Evolutionary conservation across 306 rosid species (phyloP).

Genomic region (Ormosia semicastrata): DNA sequence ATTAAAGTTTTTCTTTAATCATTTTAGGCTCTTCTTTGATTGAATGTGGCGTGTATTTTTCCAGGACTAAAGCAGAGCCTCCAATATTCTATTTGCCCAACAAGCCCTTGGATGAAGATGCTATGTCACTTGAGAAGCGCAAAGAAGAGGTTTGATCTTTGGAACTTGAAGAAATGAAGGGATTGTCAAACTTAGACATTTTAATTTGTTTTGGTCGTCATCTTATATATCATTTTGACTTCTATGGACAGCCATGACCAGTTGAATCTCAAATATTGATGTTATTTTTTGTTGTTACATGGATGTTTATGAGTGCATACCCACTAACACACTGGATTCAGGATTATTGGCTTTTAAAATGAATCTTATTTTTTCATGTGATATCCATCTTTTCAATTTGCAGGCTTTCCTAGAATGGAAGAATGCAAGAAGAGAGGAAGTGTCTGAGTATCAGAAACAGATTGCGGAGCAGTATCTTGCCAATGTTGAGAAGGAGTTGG

Average conservation of each 20-base stretch:
- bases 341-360: not conserved
- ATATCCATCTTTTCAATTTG: conserved; percentile 11
- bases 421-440: conserved; percentile 83
- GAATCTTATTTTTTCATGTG: not conserved
- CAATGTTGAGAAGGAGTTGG: conserved; percentile 88
- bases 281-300: not conserved
- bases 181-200: not conserved
- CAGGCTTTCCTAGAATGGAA: conserved; percentile 87
- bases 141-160: conserved; percentile 70
- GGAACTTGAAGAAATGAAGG: not conserved
- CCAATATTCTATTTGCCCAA: conserved; percentile 87
- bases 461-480: conserved; percentile 81
- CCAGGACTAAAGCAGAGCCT: conserved; percentile 92
- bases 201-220: conserved; percentile 6
- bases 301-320: not conserved
- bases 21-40: conserved; percentile 16
- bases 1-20: not conserved
- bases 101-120: conserved; percentile 75
- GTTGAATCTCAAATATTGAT: not conserved
- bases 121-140: conserved; percentile 48
- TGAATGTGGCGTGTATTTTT: conserved; percentile 32
- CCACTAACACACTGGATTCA: not conserved
- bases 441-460: conserved; percentile 79
- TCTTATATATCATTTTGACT: not conserved
- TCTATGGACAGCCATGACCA: not conserved